Evolutionary conservation across 768 basidiomycete genomes (phyloP).

Genomic region (Tylopilus balloui): DNA sequence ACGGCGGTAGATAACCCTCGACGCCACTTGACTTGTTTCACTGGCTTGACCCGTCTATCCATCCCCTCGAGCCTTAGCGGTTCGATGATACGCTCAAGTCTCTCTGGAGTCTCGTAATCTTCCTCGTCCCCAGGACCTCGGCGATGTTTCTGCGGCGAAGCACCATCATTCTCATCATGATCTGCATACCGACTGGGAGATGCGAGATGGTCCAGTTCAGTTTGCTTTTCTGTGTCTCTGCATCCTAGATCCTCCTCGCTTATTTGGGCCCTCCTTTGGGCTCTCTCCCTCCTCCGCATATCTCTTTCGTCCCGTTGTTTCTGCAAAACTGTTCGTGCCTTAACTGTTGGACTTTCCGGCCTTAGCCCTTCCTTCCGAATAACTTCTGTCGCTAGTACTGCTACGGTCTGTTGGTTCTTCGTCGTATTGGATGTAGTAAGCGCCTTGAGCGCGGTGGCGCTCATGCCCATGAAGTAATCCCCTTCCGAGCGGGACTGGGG

Average conservation of each 20-base stretch:
- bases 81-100: constrained; percentile 39
- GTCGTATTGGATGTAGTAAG: constrained; percentile 70
- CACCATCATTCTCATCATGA: constrained; percentile 26
- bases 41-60: constrained; percentile 28
- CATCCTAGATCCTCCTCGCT: constrained; percentile 31
- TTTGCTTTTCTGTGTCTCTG: constrained; percentile 32
- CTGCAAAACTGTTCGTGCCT: constrained; percentile 63
- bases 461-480: constrained; percentile 60
- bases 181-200: constrained; percentile 3
- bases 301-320: constrained; percentile 62
- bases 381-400: constrained; percentile 64
- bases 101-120: constrained; percentile 67
- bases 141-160: constrained; percentile 39
- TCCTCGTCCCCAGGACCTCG: constrained; percentile 79
- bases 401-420: constrained; percentile 63
- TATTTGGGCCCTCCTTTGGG: constrained; percentile 53
- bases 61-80: constrained; percentile 35
- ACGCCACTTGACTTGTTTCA: constrained; percentile 76
- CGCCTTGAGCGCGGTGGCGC: constrained; percentile 59
- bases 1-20: constrained; percentile 57
- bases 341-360: constrained; percentile 77
- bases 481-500: constrained; percentile 32
- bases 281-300: constrained; percentile 51
- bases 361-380: constrained; percentile 63
- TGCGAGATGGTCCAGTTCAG: constrained; percentile 6